phyloP scores from a whole-genome alignment of 2,329 filamentous ascomycete genomes.

The Penicillium sp. region DNA sequence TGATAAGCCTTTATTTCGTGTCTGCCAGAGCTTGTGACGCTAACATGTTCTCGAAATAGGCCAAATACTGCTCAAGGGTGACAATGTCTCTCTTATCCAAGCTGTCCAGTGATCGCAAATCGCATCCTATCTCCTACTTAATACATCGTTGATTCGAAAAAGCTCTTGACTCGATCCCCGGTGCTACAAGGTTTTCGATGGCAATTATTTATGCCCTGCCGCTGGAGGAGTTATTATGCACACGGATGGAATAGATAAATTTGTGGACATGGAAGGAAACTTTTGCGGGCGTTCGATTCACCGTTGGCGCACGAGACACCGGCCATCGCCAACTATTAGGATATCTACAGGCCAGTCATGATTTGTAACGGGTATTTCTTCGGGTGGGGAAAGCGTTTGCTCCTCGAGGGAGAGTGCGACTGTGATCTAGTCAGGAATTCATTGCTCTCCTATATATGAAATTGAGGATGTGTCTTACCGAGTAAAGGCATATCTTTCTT shows the following conservation, averaged over 20 bases:
- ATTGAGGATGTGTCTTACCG: constrained; percentile 51
- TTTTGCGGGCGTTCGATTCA: constrained; percentile 27
- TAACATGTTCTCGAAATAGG: constrained; percentile 54
- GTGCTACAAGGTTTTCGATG: constrained; percentile 18
- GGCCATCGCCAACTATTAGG: constrained; percentile 73
- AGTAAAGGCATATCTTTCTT: constrained; percentile 60
- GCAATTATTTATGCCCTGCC: constrained; percentile 24
- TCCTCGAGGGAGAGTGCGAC: constrained; percentile 84
- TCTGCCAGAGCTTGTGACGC: constrained; percentile 3
- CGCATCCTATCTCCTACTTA: constrained; percentile 7
- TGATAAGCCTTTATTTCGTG: constrained; percentile 27
- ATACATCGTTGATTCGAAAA: constrained; percentile 13
- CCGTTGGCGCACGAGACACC: constrained; percentile 49
- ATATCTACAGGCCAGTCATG: constrained; percentile 83
- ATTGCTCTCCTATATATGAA: constrained; percentile 10
- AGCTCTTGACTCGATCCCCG: constrained; percentile 20
- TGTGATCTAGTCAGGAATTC: constrained; percentile 43
- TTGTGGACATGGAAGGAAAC: constrained; percentile 24
- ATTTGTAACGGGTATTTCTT: constrained; percentile 73
- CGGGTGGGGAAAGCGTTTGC: constrained; percentile 72
- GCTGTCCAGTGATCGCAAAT: constrained; percentile 42
- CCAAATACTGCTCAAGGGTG: constrained; percentile 84
- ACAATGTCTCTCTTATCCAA: constrained; percentile 85
- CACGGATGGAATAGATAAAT: constrained; percentile 26
- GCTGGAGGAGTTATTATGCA: constrained; percentile 25